phyloP scores from a whole-genome alignment of 169 alveolate genomes.

The Plasmodium reichenowi region DNA sequence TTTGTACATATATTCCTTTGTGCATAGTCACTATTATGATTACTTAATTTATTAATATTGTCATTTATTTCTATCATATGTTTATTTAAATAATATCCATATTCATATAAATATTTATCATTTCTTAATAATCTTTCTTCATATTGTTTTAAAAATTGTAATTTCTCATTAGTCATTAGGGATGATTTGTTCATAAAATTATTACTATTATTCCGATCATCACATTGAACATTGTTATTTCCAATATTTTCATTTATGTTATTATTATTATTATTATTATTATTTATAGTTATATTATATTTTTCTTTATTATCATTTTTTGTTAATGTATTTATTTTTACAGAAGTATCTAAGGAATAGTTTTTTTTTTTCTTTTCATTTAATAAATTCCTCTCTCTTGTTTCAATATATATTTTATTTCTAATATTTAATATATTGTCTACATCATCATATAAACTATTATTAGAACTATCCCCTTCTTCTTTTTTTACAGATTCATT shows the following conservation, averaged over 20 bases:
- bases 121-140: background rate
- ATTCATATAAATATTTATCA: background rate
- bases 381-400: slow-evolving; percentile 27
- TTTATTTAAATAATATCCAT: slow-evolving; percentile 44
- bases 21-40: slow-evolving; percentile 22
- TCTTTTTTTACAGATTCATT: background rate
- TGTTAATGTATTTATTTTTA: background rate
- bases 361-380: background rate
- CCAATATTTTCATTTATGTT: background rate
- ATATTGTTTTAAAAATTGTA: slow-evolving; percentile 2
- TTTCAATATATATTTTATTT: slow-evolving; percentile 49
- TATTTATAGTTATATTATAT: background rate
- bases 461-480: slow-evolving; percentile 20
- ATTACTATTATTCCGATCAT: background rate
- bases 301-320: background rate
- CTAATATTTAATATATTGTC: slow-evolving; percentile 57
- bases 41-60: slow-evolving; percentile 28
- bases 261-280: background rate
- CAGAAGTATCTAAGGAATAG: background rate
- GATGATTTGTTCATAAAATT: background rate
- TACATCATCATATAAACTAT: slow-evolving; percentile 55
- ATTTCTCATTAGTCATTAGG: background rate
- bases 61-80: slow-evolving; percentile 63
- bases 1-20: slow-evolving; percentile 51
- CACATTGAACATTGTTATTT: background rate